Evolutionary conservation across 1,284 basidiomycete genomes (phyloP), one percentile per base, ranked within the genome.

Genomic region (Marasmius fiardii): DNA sequence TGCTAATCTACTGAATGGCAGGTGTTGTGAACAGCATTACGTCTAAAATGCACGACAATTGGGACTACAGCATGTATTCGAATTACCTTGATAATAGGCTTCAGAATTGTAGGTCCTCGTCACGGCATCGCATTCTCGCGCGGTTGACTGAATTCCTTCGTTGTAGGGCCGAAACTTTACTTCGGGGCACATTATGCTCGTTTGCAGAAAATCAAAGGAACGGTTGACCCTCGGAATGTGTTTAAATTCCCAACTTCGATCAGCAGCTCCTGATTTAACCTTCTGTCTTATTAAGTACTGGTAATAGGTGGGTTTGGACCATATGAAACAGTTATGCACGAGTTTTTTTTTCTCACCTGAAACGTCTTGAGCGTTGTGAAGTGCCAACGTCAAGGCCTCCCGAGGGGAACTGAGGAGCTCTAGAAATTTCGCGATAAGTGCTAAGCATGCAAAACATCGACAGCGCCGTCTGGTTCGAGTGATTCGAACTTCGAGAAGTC

Each of bases 1-100:
- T 31, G 34, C 28, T 51, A n/a, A 14, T 11, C 45, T 23, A 11
- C 43, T 12, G n/a, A n/a, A 35, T 24, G 8, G 33, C 34, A 55
- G 54, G 24, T 31, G 34, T 58, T 43, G 61, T 52, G 7, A 43
- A 39, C 3, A 58, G 49, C 31, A 49, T 62, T n/a, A 60, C 57
- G 3, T 54, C 54, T 6, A 52, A 45, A 12, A 61, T 61, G 60
- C 56, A 53, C 23, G 8, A 31, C 1, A 44, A 34, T 20, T 60
- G 61, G 55, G 53, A 54, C 48, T 62, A 60, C 35, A 59, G 61
- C 12, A 59, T 57, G 12, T 62, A 62, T 28, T 28, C 55, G 20
- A 62, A 62, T 41, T 60, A 62, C 34, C 39, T 58, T 20, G 61
- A 62, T 45, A 51, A 60, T 39, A 33, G 54, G 14, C 24, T 62